Evolutionary conservation across 257 asterid genomes (phyloP).

Genomic region (Coffea eugenioides): DNA sequence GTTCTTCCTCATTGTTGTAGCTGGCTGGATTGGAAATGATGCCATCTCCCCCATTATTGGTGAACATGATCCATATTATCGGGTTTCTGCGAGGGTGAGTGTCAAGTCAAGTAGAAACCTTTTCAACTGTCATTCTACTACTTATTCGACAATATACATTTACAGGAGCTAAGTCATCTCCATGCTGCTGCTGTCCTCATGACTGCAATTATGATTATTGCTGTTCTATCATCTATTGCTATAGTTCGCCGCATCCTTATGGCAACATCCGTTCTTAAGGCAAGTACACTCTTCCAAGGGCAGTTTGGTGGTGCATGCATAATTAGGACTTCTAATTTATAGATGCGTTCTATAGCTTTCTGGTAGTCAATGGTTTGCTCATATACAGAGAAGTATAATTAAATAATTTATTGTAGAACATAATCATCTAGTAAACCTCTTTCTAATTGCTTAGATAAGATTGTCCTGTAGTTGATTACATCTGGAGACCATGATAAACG

Average conservation of each 20-base stretch:
- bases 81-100: conserved; percentile 82
- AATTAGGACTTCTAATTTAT: background rate
- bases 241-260: conserved; percentile 90
- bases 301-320: conserved; percentile 9
- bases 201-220: conserved; percentile 74
- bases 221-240: conserved; percentile 87
- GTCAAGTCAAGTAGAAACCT: conserved; percentile 16
- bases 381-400: too few species aligned
- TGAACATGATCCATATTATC: conserved; percentile 86
- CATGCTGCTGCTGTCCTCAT: conserved; percentile 84
- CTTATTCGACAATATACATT: conserved; percentile 22
- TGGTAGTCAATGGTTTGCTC: background rate
- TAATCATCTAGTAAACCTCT: background rate
- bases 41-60: conserved; percentile 97
- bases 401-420: background rate
- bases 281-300: conserved; percentile 25
- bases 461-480: background rate
- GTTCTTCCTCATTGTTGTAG: conserved; percentile 39
- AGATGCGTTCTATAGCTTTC: background rate
- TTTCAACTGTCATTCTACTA: conserved; percentile 4
- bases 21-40: conserved; percentile 97
- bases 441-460: background rate
- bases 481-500: background rate
- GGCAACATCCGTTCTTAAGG: conserved; percentile 99
- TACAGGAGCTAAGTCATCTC: conserved; percentile 86